Evolutionary conservation across 305 asterid genomes (phyloP), one percentile per base, ranked within the genome.

Genomic region (Fraxinus floribunda): DNA sequence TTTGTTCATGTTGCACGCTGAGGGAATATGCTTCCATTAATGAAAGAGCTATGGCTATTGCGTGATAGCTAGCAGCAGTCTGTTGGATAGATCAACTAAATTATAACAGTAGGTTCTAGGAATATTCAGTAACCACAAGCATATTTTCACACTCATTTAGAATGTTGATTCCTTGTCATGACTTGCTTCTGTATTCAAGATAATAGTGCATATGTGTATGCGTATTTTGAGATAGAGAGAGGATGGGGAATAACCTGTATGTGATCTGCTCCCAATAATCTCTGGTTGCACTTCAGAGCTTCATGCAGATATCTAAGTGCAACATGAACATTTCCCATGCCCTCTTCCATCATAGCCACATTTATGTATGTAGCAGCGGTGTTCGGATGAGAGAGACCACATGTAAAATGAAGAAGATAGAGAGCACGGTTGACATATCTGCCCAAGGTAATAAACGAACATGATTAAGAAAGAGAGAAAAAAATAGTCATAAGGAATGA

Each of bases 41-140:
- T 1, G 99, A 97, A 88, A 97, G 97, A 87, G 99, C 99, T 80
- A 97, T 97, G 83, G 99, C 99, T 84, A 97, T 95, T 88, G 99
- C 99, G 79, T 97, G 99, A 89, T 95, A 97, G 91, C 99, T 97
- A 78, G 99, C 99, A 88, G 99, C 99, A 87, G 99, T 97, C 99
- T 97, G 97, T 79, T 75, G 87, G 81, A 57, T 68, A 71, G 72
- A 86, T 70, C 83, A 73, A 84, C 24, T 20, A 82, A 79, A 78
- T 80, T 66, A 79, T 71, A 32, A 80, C 73, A 36, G 35, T 75
- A 82, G 78, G 77, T 78, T 73, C 84, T 7, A 70, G 22, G 32
- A 76, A 52, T 70, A 77, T 82, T 78, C 83, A 76, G 81, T 82
- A 84, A 76, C 75, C 71, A 73, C 57, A 77, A 30, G 80, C 84